These are phyloP conservation scores for Oenanthe javanica DNA, from an alignment of 140 eudicot genomes.

Conservation along the genomic window DNA sequence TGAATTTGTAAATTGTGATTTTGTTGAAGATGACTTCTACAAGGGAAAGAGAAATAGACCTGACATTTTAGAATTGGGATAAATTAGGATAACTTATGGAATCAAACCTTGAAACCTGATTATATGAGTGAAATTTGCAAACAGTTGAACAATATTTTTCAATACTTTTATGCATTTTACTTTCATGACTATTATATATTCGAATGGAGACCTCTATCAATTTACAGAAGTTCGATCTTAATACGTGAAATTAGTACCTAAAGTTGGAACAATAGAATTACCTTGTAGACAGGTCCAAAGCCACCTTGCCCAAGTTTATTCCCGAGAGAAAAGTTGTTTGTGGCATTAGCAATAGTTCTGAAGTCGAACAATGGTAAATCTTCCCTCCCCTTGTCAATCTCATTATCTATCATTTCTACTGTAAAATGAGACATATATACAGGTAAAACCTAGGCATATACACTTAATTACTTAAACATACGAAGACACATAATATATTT, in stretches of 20 bases:
- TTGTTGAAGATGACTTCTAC: background rate
- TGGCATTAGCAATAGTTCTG: conserved; percentile 8
- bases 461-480: background rate
- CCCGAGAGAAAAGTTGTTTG: background rate
- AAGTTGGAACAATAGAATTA: background rate
- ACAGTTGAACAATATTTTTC: background rate
- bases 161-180: background rate
- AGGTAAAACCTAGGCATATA: background rate
- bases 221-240: background rate
- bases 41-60: background rate
- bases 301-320: conserved; percentile 9
- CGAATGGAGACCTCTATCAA: background rate
- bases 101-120: no score
- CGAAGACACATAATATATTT: background rate
- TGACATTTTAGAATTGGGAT: background rate
- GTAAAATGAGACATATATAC: background rate
- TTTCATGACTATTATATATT: background rate
- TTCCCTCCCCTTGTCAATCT: background rate
- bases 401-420: background rate
- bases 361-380: conserved; percentile 3
- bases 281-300: conserved; percentile 17
- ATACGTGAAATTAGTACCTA: background rate
- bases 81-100: no score
- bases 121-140: background rate
- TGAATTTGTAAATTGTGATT: background rate